These are phyloP conservation scores for Tetracentron sinense DNA, from an alignment of 164 flowering plant species.

Conservation along the genomic window DNA sequence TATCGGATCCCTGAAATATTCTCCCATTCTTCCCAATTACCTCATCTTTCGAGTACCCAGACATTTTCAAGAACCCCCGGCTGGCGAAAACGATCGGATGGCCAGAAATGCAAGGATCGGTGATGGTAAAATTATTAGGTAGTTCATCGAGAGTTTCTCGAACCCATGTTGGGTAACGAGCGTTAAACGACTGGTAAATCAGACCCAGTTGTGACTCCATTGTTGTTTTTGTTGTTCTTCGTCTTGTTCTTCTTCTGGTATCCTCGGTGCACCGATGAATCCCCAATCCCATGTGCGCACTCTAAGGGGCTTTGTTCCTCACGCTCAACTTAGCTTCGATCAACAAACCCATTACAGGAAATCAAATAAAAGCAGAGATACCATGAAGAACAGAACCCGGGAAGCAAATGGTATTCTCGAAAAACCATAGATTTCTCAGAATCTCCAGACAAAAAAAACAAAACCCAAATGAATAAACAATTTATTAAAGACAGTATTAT, in stretches of 20 bases:
- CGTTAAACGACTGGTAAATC: constrained; percentile 46
- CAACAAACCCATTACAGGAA: not conserved
- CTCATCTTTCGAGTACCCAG: constrained; percentile 64
- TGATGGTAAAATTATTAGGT: constrained; percentile 65
- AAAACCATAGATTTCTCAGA: constrained; percentile 4
- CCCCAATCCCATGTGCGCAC: constrained; percentile 46
- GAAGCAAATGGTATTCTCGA: not conserved
- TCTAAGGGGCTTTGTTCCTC: constrained; percentile 8
- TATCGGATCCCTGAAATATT: constrained; percentile 77
- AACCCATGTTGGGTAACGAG: constrained; percentile 49
- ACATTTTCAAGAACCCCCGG: constrained; percentile 74
- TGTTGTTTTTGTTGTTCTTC: constrained; percentile 1
- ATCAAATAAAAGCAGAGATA: not conserved
- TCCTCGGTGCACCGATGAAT: constrained; percentile 9
- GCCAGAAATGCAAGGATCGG: constrained; percentile 80
- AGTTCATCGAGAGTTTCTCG: constrained; percentile 68
- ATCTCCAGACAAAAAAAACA: not conserved
- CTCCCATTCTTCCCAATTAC: constrained; percentile 78
- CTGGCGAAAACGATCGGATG: constrained; percentile 92
- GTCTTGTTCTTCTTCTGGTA: constrained; percentile 1
- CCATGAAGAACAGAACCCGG: not conserved
- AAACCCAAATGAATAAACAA: not conserved
- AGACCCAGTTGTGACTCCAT: constrained; percentile 53
- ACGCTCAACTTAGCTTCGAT: constrained; percentile 17
- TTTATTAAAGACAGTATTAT: not conserved